A percentile compares a stretch with the other conserved stretches of the same genome.
Conservation (phyloP, 1,139 yeast species). For the Pichia sp. region DNA sequence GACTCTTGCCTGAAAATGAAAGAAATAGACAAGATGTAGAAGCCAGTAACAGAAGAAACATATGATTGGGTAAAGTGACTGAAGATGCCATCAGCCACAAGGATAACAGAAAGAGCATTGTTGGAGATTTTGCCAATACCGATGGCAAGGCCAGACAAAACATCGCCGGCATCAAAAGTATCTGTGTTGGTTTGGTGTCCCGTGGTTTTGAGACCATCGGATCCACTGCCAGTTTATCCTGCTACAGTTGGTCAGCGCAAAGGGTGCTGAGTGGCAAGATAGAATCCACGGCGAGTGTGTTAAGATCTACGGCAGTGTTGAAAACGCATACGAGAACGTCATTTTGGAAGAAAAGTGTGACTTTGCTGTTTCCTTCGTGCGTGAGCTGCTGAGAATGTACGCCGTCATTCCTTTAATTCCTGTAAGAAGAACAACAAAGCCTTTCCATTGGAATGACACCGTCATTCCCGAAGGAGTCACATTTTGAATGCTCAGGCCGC, state of each 20-base stretch:
- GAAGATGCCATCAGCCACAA: conserved; percentile 28
- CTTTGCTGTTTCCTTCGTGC: conserved; percentile 49
- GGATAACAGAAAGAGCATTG: conserved; percentile 24
- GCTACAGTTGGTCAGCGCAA: conserved; percentile 18
- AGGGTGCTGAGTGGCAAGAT: conserved; percentile 23
- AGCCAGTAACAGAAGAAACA: conserved; percentile 46
- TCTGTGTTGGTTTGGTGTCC: conserved; percentile 42
- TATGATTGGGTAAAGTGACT: conserved; percentile 46
- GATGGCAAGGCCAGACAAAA: conserved; percentile 20
- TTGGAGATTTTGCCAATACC: conserved; percentile 23
- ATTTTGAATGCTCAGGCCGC: conserved; percentile 64
- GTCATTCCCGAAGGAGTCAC: conserved; percentile 48
- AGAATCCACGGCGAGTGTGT: conserved; percentile 37
- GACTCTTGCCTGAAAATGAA: conserved; percentile 33
- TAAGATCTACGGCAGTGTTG: conserved; percentile 31
- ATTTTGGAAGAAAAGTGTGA: conserved; percentile 37
- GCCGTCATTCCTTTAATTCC: conserved; percentile 61
- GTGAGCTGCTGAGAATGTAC: conserved; percentile 56
- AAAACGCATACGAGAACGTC: conserved; percentile 47
- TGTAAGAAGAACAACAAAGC: conserved; percentile 52
- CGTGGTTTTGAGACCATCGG: conserved; percentile 28
- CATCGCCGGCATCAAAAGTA: conserved; percentile 32
- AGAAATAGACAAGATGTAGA: conserved; percentile 35
- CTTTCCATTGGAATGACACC: conserved; percentile 37
- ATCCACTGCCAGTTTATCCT: conserved; percentile 20